phyloP scores from a whole-genome alignment of 2,329 filamentous ascomycete species.

The Aspergillus cejpii region DNA sequence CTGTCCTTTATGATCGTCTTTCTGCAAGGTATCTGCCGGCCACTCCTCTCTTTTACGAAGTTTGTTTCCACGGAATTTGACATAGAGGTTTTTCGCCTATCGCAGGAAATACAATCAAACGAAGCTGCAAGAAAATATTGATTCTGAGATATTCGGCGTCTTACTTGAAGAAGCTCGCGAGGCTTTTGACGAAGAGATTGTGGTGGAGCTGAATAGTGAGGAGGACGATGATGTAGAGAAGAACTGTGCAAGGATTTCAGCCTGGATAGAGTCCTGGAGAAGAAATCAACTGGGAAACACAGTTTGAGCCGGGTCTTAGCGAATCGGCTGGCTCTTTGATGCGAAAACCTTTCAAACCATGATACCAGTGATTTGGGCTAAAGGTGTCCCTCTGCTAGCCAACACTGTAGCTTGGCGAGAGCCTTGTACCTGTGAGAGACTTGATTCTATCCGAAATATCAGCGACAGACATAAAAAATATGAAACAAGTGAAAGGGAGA shows the following conservation, averaged over 20 bases:
- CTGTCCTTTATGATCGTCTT: conserved; percentile 75
- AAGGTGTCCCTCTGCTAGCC: conserved; percentile 53
- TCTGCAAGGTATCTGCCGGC: conserved; percentile 53
- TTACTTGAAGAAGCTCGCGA: conserved; percentile 84
- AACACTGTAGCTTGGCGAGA: conserved; percentile 75
- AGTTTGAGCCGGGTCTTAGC: conserved; percentile 17
- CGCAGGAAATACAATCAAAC: conserved; percentile 68
- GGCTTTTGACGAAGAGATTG: conserved; percentile 75
- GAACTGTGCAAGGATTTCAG: conserved; percentile 76
- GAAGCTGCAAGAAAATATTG: conserved; percentile 93
- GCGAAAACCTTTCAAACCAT: background rate
- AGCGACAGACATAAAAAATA: conserved; percentile 4
- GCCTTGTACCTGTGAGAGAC: conserved; percentile 88
- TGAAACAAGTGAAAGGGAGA: background rate
- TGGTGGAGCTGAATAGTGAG: conserved; percentile 83
- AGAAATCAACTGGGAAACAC: conserved; percentile 38
- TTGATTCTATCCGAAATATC: conserved; percentile 54
- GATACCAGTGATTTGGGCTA: background rate
- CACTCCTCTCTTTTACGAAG: conserved; percentile 1
- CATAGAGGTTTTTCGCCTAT: conserved; percentile 4
- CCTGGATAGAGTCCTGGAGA: conserved; percentile 80
- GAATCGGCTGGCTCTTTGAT: background rate
- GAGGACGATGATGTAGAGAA: conserved; percentile 75
- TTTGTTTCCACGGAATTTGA: background rate
- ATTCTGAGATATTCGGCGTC: conserved; percentile 96